These are phyloP conservation scores for Hymenoscyphus repandus DNA, from an alignment of 2,329 filamentous ascomycete genomes.

Conservation along the genomic window DNA sequence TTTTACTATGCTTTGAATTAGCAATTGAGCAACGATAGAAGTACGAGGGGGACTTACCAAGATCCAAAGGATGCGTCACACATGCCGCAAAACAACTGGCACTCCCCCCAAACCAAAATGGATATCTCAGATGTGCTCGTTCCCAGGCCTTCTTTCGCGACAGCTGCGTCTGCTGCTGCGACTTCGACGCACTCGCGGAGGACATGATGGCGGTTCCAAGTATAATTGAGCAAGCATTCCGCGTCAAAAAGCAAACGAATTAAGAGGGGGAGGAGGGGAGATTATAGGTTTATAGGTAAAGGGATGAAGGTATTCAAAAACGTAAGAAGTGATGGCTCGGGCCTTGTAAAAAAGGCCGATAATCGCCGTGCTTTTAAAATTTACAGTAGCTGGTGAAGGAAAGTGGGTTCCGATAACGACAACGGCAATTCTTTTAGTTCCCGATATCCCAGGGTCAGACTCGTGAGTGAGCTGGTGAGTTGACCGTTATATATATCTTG, in stretches of 20 bases:
- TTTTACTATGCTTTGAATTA: conserved; percentile 24
- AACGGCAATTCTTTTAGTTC: too few relatives aligned
- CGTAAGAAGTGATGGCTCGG: background rate
- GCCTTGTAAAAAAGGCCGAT: conserved; percentile 1
- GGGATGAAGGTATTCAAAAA: background rate
- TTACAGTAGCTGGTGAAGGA: too few relatives aligned
- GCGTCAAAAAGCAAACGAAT: conserved; percentile 7
- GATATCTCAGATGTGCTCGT: conserved; percentile 46
- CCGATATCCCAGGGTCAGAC: too few relatives aligned
- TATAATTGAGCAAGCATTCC: conserved; percentile 23
- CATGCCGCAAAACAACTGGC: conserved; percentile 87
- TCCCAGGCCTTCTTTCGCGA: conserved; percentile 21
- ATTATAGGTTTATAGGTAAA: background rate
- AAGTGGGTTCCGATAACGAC: too few relatives aligned
- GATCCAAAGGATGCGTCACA: conserved; percentile 89
- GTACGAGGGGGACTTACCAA: conserved; percentile 56
- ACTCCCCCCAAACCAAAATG: conserved; percentile 96
- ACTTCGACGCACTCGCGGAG: conserved; percentile 9
- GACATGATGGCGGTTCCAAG: conserved; percentile 21
- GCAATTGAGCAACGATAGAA: background rate
- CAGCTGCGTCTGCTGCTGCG: conserved; percentile 16
- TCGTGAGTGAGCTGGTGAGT: too few relatives aligned
- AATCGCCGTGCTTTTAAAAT: background rate
- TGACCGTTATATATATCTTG: too few relatives aligned
- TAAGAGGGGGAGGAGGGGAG: conserved; percentile 6